Percentiles rank a stretch among this genome's conserved stretches.
Conservation (phyloP, 2,329 filamentous ascomycete species). For the Trichophyton verrucosum region DNA sequence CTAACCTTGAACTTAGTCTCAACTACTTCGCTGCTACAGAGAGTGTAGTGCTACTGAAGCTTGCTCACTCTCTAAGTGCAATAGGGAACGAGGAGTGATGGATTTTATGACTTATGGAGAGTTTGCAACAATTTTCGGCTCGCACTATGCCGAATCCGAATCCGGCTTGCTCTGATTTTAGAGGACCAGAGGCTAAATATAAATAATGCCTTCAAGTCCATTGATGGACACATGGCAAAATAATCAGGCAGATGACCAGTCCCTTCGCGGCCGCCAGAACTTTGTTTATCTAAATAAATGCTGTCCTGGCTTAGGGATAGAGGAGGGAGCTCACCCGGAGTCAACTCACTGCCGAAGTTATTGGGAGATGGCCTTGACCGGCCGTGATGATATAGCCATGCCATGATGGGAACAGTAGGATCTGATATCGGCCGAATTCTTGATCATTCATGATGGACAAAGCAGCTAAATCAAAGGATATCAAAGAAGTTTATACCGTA, state of each 20-base stretch:
- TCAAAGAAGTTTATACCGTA: conserved; percentile 2
- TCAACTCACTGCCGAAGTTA: too few species aligned
- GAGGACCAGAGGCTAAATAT: not conserved
- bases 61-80: conserved; percentile 39
- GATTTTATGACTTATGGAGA: not conserved
- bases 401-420: not conserved
- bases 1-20: conserved; percentile 31
- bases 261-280: not conserved
- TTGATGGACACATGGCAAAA: not conserved
- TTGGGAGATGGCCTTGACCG: not conserved
- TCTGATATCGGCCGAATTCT: not conserved
- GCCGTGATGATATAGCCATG: not conserved
- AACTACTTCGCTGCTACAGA: conserved; percentile 97
- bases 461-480: not conserved
- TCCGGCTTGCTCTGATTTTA: too few species aligned
- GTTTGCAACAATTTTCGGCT: not conserved
- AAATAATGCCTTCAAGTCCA: not conserved
- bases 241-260: not conserved
- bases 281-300: not conserved
- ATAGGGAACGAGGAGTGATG: conserved; percentile 32
- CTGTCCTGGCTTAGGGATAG: not conserved
- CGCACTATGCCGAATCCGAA: not conserved
- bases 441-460: not conserved
- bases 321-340: too few species aligned
- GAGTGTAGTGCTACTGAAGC: conserved; percentile 80